A percentile compares a stretch with the other conserved stretches of the same genome.
Evolutionary conservation across 805 yeast species (phyloP).

Genomic region (Nakazawaea anatomiae): DNA sequence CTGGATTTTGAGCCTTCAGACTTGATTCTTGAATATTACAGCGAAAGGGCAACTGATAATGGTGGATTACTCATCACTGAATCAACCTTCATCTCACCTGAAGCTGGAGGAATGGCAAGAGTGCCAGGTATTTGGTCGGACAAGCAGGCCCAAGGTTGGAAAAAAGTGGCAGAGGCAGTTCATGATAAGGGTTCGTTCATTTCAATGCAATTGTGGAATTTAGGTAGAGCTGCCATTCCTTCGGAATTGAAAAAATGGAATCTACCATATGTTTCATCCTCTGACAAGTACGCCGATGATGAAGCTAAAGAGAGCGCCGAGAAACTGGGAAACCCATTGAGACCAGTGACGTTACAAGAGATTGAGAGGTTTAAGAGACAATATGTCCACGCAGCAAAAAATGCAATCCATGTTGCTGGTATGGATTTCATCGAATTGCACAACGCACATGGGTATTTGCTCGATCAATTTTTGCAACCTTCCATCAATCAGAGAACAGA

Average conservation of each 20-base stretch:
- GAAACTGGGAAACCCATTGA: slow-evolving; percentile 33
- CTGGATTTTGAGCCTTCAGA: slow-evolving; percentile 37
- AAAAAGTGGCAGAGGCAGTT: slow-evolving; percentile 37
- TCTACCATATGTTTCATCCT: slow-evolving; percentile 31
- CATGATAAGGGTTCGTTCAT: slow-evolving; percentile 44
- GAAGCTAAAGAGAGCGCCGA: slow-evolving; percentile 27
- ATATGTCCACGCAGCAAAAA: slow-evolving; percentile 39
- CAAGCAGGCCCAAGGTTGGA: slow-evolving; percentile 44
- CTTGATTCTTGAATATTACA: slow-evolving; percentile 44
- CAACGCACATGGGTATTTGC: slow-evolving; percentile 33
- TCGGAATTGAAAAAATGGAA: slow-evolving; percentile 28
- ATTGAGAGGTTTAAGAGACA: slow-evolving; percentile 34
- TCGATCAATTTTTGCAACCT: slow-evolving; percentile 34
- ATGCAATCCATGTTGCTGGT: slow-evolving; percentile 28
- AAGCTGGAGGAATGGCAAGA: slow-evolving; percentile 33
- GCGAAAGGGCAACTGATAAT: slow-evolving; percentile 43
- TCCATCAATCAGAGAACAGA: slow-evolving; percentile 32
- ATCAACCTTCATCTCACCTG: slow-evolving; percentile 42
- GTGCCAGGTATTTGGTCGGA: slow-evolving; percentile 47
- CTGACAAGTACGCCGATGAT: slow-evolving; percentile 30
- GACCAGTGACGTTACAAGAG: slow-evolving; percentile 34
- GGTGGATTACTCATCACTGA: slow-evolving; percentile 63
- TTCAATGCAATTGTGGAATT: slow-evolving; percentile 46
- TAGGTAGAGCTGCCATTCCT: slow-evolving; percentile 36
- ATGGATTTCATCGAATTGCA: slow-evolving; percentile 38